Conservation (phyloP, 2,329 filamentous ascomycete species). For the Aureobasidium melanogenum region DNA sequence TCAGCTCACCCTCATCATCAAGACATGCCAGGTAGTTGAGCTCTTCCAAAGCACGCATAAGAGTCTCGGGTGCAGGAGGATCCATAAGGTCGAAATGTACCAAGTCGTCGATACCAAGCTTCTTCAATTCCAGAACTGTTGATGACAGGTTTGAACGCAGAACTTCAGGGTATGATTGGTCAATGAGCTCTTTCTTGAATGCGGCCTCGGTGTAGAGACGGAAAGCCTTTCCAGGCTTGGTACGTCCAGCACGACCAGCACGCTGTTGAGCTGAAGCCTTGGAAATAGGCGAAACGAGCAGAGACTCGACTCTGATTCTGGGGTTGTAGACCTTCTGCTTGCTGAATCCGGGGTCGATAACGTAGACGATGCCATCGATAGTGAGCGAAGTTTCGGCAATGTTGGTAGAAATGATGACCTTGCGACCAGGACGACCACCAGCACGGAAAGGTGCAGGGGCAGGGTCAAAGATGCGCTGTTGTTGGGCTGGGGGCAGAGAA, state of each 20-base stretch:
- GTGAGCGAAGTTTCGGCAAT: constrained; percentile 97
- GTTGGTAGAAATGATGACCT: constrained; percentile 90
- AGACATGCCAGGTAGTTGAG: constrained; percentile 95
- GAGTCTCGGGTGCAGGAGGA: constrained; percentile 90
- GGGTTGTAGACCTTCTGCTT: constrained; percentile 99
- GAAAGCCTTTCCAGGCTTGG: constrained; percentile 96
- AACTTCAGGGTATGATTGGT: constrained; percentile 95
- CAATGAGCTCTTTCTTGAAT: constrained; percentile 96
- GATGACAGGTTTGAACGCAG: constrained; percentile 89
- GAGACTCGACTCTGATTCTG: constrained; percentile 87
- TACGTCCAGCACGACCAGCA: constrained; percentile 98
- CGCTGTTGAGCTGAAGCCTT: constrained; percentile 96
- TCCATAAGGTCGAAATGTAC: constrained; percentile 99
- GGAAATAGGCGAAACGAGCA: constrained; percentile 95
- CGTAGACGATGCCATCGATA: constrained; percentile 97
- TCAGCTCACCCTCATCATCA: constrained; percentile 92
- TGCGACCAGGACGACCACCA: constrained; percentile 80
- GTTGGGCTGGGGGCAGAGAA: constrained; percentile 81
- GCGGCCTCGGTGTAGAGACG: constrained; percentile 88
- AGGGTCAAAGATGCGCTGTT: constrained; percentile 90
- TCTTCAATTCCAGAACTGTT: constrained; percentile 93
- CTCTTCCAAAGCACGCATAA: constrained; percentile 96
- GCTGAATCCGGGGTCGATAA: constrained; percentile 97
- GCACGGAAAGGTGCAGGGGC: constrained; percentile 64
- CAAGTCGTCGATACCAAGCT: constrained; percentile 87